Percentiles rank a stretch among this genome's conserved stretches.
phyloP scores from a whole-genome alignment of 768 basidiomycete genomes.

The Phanerochaete carnosa region DNA sequence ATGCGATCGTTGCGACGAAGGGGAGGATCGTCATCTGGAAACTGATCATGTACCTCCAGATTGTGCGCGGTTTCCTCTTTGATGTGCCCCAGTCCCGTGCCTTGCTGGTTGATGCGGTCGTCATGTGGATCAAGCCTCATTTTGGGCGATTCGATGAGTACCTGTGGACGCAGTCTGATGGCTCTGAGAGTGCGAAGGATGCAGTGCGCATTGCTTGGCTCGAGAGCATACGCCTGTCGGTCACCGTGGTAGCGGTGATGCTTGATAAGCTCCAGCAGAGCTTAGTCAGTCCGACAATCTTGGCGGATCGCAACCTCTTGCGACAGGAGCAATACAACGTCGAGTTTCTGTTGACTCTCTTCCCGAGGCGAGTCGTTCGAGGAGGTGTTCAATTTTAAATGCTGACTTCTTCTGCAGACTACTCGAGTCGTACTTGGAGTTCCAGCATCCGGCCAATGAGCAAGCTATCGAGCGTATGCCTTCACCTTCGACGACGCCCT shows the following conservation, averaged over 20 bases:
- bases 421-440: slow-evolving; percentile 84
- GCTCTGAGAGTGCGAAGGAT: slow-evolving; percentile 66
- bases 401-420: slow-evolving; percentile 43
- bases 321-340: slow-evolving; percentile 90
- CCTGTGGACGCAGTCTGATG: slow-evolving; percentile 55
- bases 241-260: slow-evolving; percentile 87
- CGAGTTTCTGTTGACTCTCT: slow-evolving; percentile 75
- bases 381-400: background rate
- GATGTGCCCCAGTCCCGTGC: slow-evolving; percentile 77
- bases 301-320: slow-evolving; percentile 56
- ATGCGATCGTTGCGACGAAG: slow-evolving; percentile 70
- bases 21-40: slow-evolving; percentile 93
- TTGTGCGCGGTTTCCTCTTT: slow-evolving; percentile 86
- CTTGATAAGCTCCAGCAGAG: slow-evolving; percentile 85
- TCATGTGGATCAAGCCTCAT: slow-evolving; percentile 93
- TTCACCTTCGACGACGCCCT: slow-evolving; percentile 52
- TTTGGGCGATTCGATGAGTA: slow-evolving; percentile 92
- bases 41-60: slow-evolving; percentile 89
- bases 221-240: slow-evolving; percentile 85
- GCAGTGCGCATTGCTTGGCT: slow-evolving; percentile 82
- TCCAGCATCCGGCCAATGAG: slow-evolving; percentile 62
- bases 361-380: slow-evolving; percentile 65
- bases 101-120: slow-evolving; percentile 79
- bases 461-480: slow-evolving; percentile 68
- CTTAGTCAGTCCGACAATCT: slow-evolving; percentile 63